A percentile compares a stretch with the other conserved stretches of the same genome.
phyloP scores from a whole-genome alignment of 176 grass and related monocot species.

The bread wheat (Triticum aestivum) region IWGSC_CS_RefSeq_v2.1 NC_057811.1:8824987-8825486 shows the following conservation, averaged over 20 bases:
- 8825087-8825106: no score
- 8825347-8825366: no score
- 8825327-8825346: no score
- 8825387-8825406: no score
- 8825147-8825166: neutral
- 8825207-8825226: neutral
- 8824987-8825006: neutral
- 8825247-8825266: neutral
- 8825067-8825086: neutral
- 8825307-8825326: no score
- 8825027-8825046: neutral
- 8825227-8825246: neutral
- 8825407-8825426: no score
- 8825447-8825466: no score
- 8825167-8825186: neutral
- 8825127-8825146: neutral
- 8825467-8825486: no score
- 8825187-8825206: neutral
- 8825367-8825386: no score
- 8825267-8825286: neutral
- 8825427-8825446: no score
- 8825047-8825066: neutral
- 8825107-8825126: neutral
- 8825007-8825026: neutral
- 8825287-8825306: neutral